phyloP scores from a whole-genome alignment of 1,284 basidiomycete genomes.

The Microstroma glucosiphilum region DNA sequence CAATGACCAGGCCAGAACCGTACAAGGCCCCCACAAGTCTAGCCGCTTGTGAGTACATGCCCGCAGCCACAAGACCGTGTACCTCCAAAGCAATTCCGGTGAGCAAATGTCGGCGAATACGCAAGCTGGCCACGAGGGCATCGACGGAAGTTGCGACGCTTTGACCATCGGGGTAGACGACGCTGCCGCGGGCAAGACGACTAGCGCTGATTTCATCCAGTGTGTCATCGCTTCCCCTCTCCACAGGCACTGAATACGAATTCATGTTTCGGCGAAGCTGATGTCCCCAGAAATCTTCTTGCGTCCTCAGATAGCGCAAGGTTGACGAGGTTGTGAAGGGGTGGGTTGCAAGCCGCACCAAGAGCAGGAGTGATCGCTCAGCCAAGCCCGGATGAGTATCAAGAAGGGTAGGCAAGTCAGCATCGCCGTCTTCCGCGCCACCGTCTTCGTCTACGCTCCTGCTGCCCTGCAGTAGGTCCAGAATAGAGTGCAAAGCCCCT shows the following conservation, averaged over 20 bases:
- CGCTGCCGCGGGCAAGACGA: slow-evolving; percentile 68
- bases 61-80: slow-evolving; percentile 73
- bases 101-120: slow-evolving; percentile 75
- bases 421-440: background rate
- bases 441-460: background rate
- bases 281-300: slow-evolving; percentile 79
- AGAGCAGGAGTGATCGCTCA: slow-evolving; percentile 74
- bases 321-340: slow-evolving; percentile 73
- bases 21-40: slow-evolving; percentile 42
- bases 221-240: slow-evolving; percentile 60
- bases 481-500: slow-evolving; percentile 65
- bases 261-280: slow-evolving; percentile 59
- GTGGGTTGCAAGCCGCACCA: slow-evolving; percentile 81
- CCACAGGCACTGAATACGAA: slow-evolving; percentile 18
- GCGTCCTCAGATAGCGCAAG: slow-evolving; percentile 78
- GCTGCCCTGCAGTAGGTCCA: slow-evolving; percentile 68
- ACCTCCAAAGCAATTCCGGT: slow-evolving; percentile 82
- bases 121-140: slow-evolving; percentile 70
- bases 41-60: slow-evolving; percentile 49
- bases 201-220: slow-evolving; percentile 64
- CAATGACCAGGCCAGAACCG: slow-evolving; percentile 25
- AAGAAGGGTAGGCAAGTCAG: slow-evolving; percentile 19
- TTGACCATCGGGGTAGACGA: slow-evolving; percentile 66
- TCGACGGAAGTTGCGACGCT: slow-evolving; percentile 69
- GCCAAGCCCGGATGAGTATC: slow-evolving; percentile 64